Percentiles rank a stretch among this genome's conserved stretches.
Conservation (phyloP, 495 filamentous ascomycete genomes). For the Penicillium canariense region DNA sequence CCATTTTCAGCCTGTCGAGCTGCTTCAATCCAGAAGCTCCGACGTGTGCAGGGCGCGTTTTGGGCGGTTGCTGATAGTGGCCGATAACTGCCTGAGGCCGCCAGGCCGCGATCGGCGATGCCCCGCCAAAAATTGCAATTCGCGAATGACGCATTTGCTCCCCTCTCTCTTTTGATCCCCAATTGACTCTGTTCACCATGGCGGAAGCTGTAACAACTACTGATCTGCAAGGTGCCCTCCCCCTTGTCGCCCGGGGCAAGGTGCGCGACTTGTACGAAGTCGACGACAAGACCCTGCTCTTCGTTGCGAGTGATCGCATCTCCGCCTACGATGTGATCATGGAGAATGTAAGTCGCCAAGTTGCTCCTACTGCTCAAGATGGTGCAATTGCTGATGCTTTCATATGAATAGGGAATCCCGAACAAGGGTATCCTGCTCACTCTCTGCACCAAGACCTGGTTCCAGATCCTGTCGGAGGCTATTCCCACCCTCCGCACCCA, state of each 20-base stretch:
- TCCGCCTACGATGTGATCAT: slow-evolving; percentile 94
- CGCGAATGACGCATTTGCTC: slow-evolving; percentile 20
- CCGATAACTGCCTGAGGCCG: slow-evolving; percentile 26
- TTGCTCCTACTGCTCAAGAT: slow-evolving; percentile 1
- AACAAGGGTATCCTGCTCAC: slow-evolving; percentile 84
- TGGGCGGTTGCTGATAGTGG: slow-evolving; percentile 10
- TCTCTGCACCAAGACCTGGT: slow-evolving; percentile 82
- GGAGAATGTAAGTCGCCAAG: slow-evolving; percentile 58
- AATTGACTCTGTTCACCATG: slow-evolving; percentile 34
- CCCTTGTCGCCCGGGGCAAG: slow-evolving; percentile 65
- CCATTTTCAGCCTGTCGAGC: slow-evolving; percentile 13
- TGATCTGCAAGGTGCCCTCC: slow-evolving; percentile 54
- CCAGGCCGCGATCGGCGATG: slow-evolving; percentile 16
- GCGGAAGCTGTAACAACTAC: slow-evolving; percentile 48
- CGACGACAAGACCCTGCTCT: slow-evolving; percentile 73
- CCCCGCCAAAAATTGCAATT: slow-evolving; percentile 25
- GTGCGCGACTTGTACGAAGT: slow-evolving; percentile 80
- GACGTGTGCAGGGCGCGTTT: slow-evolving; percentile 10
- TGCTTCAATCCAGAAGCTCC: not conserved
- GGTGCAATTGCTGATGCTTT: not conserved
- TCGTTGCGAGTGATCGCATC: slow-evolving; percentile 89
- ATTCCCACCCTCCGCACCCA: slow-evolving; percentile 73
- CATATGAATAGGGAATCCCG: slow-evolving; percentile 63
- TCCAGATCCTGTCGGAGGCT: slow-evolving; percentile 62
- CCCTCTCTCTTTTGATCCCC: slow-evolving; percentile 3